Evolutionary conservation across 352 stramenopile genomes (phyloP), one percentile per base, ranked within the genome.

Genomic region (Globisporangium solare): DNA sequence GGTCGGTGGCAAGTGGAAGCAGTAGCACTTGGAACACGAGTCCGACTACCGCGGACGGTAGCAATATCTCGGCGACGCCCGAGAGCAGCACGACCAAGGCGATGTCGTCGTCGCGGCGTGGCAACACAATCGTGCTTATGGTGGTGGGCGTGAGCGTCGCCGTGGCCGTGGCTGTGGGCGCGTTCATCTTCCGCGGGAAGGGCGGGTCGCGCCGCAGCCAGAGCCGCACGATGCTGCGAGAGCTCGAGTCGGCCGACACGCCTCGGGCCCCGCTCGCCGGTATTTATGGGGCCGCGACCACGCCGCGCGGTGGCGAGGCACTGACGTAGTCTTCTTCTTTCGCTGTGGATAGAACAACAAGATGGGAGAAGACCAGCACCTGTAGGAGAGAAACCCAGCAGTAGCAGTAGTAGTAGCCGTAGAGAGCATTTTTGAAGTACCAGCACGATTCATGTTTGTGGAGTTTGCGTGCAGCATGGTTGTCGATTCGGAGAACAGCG

Each of bases 211-310:
- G 47, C 17, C 57, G 57, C 49, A 48, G 51, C 56, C 18, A 63
- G 8, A 6, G 22, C 39, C 12, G 39, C 39, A 43, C 41, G 22
- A 51, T 51, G 18, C 27, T 57, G 13, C 49, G 47, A 21, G 56
- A 56, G n/a, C 24, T 56, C 41, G 67, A 77, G 56, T 54, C 59
- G 21, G 51, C 58, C 0, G 64, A 54, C 17, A 82, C 70, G 6
- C 68, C 71, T 43, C 51, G 60, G n/a, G 56, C 58, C 31, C 49
- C 67, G 37, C 47, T 18, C 12, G 42, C n/a, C 31, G 32, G 39
- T 27, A 13, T 22, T 22, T 60, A 65, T 31, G 27, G 27, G 17
- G 54, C 53, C 7, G 35, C 46, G 7, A 51, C 14, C 37, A 65
- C 52, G 8, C 52, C 59, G 22, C 59, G 54, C 12, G 21, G 37